phyloP scores from a whole-genome alignment of 2,329 filamentous ascomycete genomes.

The Cladosporium colombiae region DNA sequence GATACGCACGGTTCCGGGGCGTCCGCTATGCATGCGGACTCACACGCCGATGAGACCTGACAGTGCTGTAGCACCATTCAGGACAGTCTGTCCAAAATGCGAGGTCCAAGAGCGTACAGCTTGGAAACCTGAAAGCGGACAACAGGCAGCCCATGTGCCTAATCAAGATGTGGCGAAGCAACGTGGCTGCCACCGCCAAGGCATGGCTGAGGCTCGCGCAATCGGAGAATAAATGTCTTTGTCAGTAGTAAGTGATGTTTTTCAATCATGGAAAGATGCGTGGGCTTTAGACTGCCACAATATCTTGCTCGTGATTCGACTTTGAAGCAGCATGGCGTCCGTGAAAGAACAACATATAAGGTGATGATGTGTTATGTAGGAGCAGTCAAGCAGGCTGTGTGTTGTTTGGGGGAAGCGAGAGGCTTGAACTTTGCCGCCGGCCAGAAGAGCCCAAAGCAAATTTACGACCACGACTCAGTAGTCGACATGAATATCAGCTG shows the following conservation, averaged over 20 bases:
- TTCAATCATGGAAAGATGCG: neutral
- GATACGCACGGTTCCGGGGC: neutral
- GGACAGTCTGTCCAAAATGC: neutral
- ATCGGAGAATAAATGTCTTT: neutral
- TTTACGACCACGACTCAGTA: neutral
- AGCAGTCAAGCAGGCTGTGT: neutral
- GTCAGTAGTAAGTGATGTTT: neutral
- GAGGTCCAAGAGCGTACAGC: neutral
- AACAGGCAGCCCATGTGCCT: neutral
- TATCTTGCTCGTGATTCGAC: neutral
- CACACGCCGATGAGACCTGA: neutral
- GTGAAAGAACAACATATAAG: neutral
- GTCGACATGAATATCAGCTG: neutral
- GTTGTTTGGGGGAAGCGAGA: neutral
- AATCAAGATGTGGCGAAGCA: neutral
- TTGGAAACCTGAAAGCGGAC: neutral
- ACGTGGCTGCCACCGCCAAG: slow-evolving; percentile 8
- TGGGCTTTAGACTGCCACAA: neutral
- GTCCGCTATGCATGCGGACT: neutral
- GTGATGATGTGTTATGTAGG: neutral
- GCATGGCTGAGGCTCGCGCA: neutral
- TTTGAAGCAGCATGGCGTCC: neutral
- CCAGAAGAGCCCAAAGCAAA: neutral
- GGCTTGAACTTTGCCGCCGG: neutral
- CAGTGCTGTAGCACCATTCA: neutral